Percentiles rank a stretch among this genome's conserved stretches.
These are phyloP conservation scores for Abrus pulchellus DNA, from an alignment of 306 rosid species.

Conservation along the genomic window DNA sequence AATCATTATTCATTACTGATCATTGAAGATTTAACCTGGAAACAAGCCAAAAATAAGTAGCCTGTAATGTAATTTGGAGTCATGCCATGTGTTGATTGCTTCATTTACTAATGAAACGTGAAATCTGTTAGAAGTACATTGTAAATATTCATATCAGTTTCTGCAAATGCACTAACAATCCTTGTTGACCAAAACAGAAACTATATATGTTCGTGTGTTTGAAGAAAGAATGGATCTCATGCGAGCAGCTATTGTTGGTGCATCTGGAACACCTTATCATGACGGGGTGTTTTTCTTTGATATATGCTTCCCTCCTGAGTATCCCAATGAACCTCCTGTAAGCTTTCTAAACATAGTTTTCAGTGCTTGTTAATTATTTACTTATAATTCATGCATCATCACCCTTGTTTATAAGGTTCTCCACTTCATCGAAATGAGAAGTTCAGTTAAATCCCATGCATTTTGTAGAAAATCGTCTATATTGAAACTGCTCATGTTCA, in stretches of 20 bases:
- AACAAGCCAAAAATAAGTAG: conserved; percentile 26
- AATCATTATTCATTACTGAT: conserved; percentile 6
- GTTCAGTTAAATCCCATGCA: conserved; percentile 5
- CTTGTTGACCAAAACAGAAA: conserved; percentile 62
- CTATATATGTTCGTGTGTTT: conserved; percentile 80
- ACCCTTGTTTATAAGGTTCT: conserved; percentile 10
- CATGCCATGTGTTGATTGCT: conserved; percentile 26
- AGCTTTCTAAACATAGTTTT: conserved; percentile 55
- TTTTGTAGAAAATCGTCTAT: conserved; percentile 27
- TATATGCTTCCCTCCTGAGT: conserved; percentile 82
- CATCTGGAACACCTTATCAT: conserved; percentile 96
- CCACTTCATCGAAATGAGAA: not conserved
- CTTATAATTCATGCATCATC: conserved; percentile 32
- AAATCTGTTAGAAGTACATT: not conserved
- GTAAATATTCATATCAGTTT: conserved; percentile 13
- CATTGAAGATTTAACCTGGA: conserved; percentile 19
- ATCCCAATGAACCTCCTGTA: conserved; percentile 94
- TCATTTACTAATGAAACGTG: conserved; percentile 31
- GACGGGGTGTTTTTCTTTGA: conserved; percentile 94
- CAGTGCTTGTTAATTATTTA: conserved; percentile 34
- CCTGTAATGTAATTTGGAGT: not conserved
- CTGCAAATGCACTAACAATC: conserved; percentile 42
- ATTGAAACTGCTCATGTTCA: conserved; percentile 34
- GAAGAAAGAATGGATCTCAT: conserved; percentile 96
- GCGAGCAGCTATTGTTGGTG: conserved; percentile 88